Conservation (phyloP, 2,329 filamentous ascomycete genomes). For the Pseudogymnoascus sp. region DNA sequence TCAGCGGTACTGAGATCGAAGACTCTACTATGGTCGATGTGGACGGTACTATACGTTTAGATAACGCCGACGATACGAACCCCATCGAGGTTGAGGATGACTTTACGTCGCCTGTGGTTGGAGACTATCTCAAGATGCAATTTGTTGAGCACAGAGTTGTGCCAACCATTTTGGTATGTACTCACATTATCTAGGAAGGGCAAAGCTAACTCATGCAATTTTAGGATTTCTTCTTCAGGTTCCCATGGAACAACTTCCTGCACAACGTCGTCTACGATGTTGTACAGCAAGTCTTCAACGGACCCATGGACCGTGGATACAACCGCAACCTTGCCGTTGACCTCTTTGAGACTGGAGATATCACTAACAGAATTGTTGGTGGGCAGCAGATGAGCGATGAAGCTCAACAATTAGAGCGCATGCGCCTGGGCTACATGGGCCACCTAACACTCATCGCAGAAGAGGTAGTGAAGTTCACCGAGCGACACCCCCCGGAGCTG, state of each 20-base stretch:
- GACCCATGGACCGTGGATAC: constrained; percentile 91
- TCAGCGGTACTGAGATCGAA: constrained; percentile 3
- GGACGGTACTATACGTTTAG: neutral
- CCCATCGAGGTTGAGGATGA: constrained; percentile 8
- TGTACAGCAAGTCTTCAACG: constrained; percentile 97
- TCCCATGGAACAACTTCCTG: constrained; percentile 98
- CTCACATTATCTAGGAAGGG: neutral
- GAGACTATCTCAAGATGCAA: constrained; percentile 89
- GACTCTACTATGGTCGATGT: constrained; percentile 4
- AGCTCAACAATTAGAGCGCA: constrained; percentile 74
- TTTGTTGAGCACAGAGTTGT: constrained; percentile 94
- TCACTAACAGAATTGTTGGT: constrained; percentile 86
- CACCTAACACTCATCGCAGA: constrained; percentile 95
- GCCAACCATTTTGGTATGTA: constrained; percentile 81
- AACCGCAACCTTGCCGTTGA: constrained; percentile 86
- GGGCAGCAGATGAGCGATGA: constrained; percentile 83
- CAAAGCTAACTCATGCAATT: constrained; percentile 17
- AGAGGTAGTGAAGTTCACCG: constrained; percentile 97
- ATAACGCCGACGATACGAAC: neutral
- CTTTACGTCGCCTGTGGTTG: constrained; percentile 61
- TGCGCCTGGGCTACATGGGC: constrained; percentile 96
- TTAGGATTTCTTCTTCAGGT: constrained; percentile 94
- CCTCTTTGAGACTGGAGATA: constrained; percentile 81
- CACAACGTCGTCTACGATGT: constrained; percentile 99
- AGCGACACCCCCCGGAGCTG: constrained; percentile 81